Conservation (phyloP, 164 flowering plant species). For the Taxillus chinensis region DNA sequence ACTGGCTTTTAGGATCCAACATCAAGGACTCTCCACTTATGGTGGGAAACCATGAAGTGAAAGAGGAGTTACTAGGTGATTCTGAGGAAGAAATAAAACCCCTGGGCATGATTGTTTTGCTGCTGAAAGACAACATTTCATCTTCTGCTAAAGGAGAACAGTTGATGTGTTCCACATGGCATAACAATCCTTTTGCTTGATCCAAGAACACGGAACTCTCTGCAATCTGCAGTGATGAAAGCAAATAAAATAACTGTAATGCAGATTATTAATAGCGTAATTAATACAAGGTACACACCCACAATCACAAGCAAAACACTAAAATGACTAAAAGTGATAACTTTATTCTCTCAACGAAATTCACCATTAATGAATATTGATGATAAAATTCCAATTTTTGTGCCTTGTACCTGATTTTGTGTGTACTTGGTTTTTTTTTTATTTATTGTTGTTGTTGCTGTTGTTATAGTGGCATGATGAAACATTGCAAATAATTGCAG, state of each 20-base stretch:
- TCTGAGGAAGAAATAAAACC: constrained; percentile 12
- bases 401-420: no score
- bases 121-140: constrained; percentile 14
- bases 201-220: constrained; percentile 46
- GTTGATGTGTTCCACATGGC: constrained; percentile 18
- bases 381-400: no score
- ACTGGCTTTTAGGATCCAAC: constrained; percentile 8
- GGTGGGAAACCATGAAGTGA: constrained; percentile 9
- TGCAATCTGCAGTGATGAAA: constrained; percentile 34
- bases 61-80: constrained; percentile 10
- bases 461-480: no score
- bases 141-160: constrained; percentile 12
- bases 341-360: no score
- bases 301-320: no score
- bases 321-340: no score
- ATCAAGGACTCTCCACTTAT: constrained; percentile 7
- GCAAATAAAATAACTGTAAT: no score
- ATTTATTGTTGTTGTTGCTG: no score
- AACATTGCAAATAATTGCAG: background rate
- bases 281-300: no score
- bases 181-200: constrained; percentile 31
- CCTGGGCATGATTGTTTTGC: constrained; percentile 18
- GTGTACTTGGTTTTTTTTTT: no score
- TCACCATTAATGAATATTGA: no score
- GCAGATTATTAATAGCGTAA: no score